phyloP scores from a whole-genome alignment of 495 filamentous ascomycete genomes.

The Tuber aestivum region DNA sequence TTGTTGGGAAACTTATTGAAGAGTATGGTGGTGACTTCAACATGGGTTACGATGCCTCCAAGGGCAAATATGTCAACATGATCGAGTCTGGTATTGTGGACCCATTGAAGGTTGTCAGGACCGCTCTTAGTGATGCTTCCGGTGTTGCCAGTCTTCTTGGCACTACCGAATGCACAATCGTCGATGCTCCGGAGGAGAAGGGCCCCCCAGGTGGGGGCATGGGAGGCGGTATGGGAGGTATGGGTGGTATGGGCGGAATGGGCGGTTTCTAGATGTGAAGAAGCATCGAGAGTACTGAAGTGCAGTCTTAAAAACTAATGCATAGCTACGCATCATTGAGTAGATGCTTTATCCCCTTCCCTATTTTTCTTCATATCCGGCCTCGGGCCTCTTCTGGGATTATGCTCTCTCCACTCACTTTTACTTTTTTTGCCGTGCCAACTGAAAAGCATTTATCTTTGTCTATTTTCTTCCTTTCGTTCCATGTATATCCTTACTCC shows the following conservation, averaged over 20 bases:
- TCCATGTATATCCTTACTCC: constrained; percentile 18
- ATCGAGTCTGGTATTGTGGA: constrained; percentile 94
- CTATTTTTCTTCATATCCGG: constrained; percentile 39
- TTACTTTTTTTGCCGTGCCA: constrained; percentile 12
- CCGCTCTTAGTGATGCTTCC: constrained; percentile 84
- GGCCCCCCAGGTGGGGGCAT: constrained; percentile 54
- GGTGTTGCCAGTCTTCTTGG: constrained; percentile 95
- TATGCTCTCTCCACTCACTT: constrained; percentile 29
- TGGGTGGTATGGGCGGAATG: constrained; percentile 64
- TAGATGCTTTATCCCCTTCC: constrained; percentile 43
- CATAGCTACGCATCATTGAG: constrained; percentile 46
- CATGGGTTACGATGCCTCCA: constrained; percentile 92
- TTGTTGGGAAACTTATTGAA: constrained; percentile 96
- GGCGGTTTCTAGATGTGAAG: constrained; percentile 44
- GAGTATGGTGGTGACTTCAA: constrained; percentile 92
- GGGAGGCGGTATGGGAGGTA: constrained; percentile 65
- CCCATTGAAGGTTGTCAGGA: constrained; percentile 98
- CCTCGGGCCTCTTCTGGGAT: constrained; percentile 35
- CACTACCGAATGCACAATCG: constrained; percentile 95
- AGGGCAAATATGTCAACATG: constrained; percentile 98
- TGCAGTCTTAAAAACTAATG: constrained; percentile 46
- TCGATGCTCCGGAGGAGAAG: constrained; percentile 94
- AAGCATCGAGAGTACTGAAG: constrained; percentile 40
- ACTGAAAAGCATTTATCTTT: constrained; percentile 22
- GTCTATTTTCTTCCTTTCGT: constrained; percentile 16